Conservation (phyloP, 139 green algal species). For the Chlorella sp. region DNA sequence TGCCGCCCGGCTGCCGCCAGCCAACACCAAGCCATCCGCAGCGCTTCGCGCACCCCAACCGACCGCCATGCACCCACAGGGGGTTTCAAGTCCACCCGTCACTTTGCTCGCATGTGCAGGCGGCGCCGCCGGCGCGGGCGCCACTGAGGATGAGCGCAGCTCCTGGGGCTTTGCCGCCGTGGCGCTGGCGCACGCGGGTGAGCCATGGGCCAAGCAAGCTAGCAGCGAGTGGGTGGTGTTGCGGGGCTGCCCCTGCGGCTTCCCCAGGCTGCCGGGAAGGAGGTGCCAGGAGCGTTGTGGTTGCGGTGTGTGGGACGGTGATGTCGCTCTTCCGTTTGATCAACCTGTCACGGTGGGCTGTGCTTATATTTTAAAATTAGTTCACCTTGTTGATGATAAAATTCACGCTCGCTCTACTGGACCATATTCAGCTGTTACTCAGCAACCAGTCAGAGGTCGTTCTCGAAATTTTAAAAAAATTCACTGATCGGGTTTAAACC, state of each 20-base stretch:
- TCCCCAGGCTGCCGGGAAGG: no score
- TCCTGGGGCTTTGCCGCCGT: neutral
- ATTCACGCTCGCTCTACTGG: constrained; percentile 70
- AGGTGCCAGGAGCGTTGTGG: no score
- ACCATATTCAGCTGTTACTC: constrained; percentile 67
- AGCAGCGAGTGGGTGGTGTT: no score
- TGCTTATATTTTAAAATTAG: constrained; percentile 66
- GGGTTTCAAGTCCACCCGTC: no score
- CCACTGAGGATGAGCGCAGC: constrained; percentile 16
- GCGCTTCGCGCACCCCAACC: no score
- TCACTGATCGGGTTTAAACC: no score
- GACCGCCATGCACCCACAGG: no score
- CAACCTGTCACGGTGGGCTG: constrained; percentile 65
- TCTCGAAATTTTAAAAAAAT: constrained; percentile 62
- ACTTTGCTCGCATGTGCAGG: no score
- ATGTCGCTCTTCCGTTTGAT: constrained; percentile 74
- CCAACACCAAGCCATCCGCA: no score
- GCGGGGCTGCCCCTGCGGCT: no score
- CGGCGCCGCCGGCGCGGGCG: neutral
- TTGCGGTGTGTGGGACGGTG: no score
- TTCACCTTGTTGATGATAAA: constrained; percentile 67
- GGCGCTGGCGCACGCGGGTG: constrained; percentile 23
- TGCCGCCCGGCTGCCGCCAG: no score
- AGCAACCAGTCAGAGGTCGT: constrained; percentile 65
- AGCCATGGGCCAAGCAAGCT: neutral